phyloP scores from a whole-genome alignment of 2,329 filamentous ascomycete genomes.

The Lomentospora prolificans region DNA sequence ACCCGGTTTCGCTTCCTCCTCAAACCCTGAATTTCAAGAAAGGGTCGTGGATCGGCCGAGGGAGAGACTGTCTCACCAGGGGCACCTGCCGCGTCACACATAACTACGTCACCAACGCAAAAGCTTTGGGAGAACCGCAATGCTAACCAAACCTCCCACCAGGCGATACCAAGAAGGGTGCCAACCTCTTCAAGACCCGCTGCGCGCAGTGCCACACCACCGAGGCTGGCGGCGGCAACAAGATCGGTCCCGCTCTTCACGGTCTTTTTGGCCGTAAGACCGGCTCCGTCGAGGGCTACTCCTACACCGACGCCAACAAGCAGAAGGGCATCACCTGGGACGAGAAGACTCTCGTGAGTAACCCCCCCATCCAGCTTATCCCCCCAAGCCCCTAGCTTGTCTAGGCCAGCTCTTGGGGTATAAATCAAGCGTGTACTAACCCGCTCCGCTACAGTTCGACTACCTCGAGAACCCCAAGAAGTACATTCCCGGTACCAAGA shows the following conservation, averaged over 20 bases:
- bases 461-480: conserved; percentile 99
- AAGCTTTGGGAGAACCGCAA: not conserved
- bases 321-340: conserved; percentile 85
- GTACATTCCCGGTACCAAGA: conserved; percentile 99
- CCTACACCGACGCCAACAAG: conserved; percentile 99
- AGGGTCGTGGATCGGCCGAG: no score
- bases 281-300: conserved; percentile 81
- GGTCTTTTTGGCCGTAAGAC: conserved; percentile 96
- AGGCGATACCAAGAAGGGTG: conserved; percentile 96
- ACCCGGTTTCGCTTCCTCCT: no score
- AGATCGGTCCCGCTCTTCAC: conserved; percentile 94
- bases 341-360: conserved; percentile 68
- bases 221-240: conserved; percentile 84
- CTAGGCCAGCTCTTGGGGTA: no score
- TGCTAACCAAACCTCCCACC: conserved; percentile 6
- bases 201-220: conserved; percentile 98
- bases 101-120: not conserved
- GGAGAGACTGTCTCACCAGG: no score
- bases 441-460: conserved; percentile 53
- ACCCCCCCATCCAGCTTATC: not conserved
- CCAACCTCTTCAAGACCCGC: conserved; percentile 97
- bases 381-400: not conserved
- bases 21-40: no score
- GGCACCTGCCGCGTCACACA: no score
- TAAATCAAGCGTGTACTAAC: not conserved